phyloP scores from a whole-genome alignment of 495 filamentous ascomycete species.

The Usnea hakonensis region DNA sequence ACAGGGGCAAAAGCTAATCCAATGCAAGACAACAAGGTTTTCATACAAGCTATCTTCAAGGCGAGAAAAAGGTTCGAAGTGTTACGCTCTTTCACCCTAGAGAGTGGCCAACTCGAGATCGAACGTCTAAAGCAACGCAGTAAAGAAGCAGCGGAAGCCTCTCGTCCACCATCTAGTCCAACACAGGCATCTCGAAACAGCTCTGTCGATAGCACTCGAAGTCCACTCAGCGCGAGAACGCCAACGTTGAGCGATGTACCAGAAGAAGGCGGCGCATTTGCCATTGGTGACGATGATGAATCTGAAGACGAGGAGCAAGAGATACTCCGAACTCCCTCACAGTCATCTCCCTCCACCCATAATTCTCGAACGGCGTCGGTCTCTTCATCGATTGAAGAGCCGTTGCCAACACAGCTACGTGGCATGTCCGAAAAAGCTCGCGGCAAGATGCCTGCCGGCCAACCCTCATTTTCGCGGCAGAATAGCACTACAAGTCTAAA shows the following conservation, averaged over 20 bases:
- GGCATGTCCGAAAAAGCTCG: constrained; percentile 98
- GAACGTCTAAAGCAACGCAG: constrained; percentile 65
- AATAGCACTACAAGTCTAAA: constrained; percentile 81
- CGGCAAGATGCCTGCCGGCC: constrained; percentile 90
- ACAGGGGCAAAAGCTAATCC: constrained; percentile 15
- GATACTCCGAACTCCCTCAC: constrained; percentile 49
- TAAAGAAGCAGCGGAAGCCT: constrained; percentile 53
- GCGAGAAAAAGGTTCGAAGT: constrained; percentile 81
- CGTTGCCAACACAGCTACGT: constrained; percentile 77
- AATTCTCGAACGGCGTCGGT: constrained; percentile 65
- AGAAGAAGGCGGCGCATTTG: constrained; percentile 71
- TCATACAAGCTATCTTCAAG: constrained; percentile 73
- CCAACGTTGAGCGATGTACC: constrained; percentile 68
- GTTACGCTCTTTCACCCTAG: constrained; percentile 84
- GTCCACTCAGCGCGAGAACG: constrained; percentile 52
- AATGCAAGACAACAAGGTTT: constrained; percentile 66
- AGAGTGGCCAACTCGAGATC: constrained; percentile 89
- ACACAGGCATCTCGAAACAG: constrained; percentile 44
- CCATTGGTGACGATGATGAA: constrained; percentile 86
- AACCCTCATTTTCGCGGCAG: constrained; percentile 77
- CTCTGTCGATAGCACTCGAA: constrained; percentile 66
- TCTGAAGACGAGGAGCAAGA: constrained; percentile 59
- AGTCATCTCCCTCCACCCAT: constrained; percentile 62
- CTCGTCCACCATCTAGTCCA: constrained; percentile 31
- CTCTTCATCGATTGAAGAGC: constrained; percentile 67